Conservation (phyloP, 208 protist genomes). For the Leptomonas seymouri region DNA sequence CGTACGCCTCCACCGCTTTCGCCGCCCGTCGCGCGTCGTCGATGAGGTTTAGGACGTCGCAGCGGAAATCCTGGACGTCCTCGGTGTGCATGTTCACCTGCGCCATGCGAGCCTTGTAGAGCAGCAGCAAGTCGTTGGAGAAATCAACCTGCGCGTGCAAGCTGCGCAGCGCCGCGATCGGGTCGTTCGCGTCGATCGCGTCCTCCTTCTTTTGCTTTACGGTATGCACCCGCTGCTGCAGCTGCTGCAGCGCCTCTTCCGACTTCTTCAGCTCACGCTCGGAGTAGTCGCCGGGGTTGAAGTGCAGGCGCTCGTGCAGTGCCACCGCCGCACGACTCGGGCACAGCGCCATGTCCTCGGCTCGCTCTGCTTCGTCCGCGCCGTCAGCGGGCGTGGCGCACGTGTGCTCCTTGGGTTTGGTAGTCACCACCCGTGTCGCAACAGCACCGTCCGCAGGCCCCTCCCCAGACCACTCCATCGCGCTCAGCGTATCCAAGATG, state of each 20-base stretch:
- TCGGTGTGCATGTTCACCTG: constrained; percentile 63
- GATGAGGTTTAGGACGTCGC: constrained; percentile 50
- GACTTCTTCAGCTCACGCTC: constrained; percentile 66
- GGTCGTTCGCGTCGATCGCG: constrained; percentile 60
- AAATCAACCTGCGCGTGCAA: constrained; percentile 82
- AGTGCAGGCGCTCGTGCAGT: constrained; percentile 75
- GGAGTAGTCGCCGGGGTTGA: constrained; percentile 69
- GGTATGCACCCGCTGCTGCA: constrained; percentile 61
- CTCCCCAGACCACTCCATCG: constrained; percentile 19
- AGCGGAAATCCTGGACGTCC: constrained; percentile 60
- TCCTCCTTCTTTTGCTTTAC: constrained; percentile 63
- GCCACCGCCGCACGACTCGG: constrained; percentile 64
- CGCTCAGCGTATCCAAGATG: constrained; percentile 41
- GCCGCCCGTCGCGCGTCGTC: constrained; percentile 53
- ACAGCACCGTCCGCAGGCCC: neutral
- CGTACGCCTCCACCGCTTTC: constrained; percentile 39
- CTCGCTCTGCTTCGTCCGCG: neutral
- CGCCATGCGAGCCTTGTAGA: constrained; percentile 81
- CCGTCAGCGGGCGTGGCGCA: no score
- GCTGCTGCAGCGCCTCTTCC: constrained; percentile 50
- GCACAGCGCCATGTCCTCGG: constrained; percentile 33
- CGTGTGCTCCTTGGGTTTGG: no score
- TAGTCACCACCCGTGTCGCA: no score
- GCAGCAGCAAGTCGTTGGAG: constrained; percentile 78
- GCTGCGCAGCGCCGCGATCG: constrained; percentile 59